Base-by-base conservation (phyloP, 2,329 filamentous ascomycete genomes). In the Coniochaeta hoffmannii region DNA sequence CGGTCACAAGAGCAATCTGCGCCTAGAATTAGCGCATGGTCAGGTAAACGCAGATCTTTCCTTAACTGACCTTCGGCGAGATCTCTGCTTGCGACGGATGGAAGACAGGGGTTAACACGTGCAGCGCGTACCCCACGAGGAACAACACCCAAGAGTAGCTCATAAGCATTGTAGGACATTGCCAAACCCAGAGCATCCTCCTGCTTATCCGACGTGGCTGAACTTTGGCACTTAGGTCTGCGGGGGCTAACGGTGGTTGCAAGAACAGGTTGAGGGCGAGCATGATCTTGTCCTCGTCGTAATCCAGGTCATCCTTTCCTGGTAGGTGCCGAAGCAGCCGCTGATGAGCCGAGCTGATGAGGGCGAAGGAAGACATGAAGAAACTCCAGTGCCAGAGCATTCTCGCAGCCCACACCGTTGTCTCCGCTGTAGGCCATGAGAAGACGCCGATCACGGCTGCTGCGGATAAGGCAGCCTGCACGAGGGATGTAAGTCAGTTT, bases 361-460 rank as follows among this genome's bases (percentile, higher is more conserved):
- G 38, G 17, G 53, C 14, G 28, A 55, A 55, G 38, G 26, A 50
- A 12, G 53, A 55, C 17, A 49, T 31, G 53, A 55, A 55, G 24
- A 55, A 35, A 22, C 53, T 55, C 53, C 53, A 55, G 41, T 55
- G 46, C 53, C 38, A 55, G 36, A 55, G 53, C 53, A 55, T 55
- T 19, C 49, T 55, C 9, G 53, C 38, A 15, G 35, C 41, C 53
- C 53, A 55, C 22, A 55, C 32, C 5, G 53, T 50, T 26, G 22
- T 35, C 22, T 50, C 53, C 12, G 53, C 32, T 26, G 31, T 35
- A 22, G 53, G 53, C 53, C 53, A 55, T 9, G 53, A 55, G 24
- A 55, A 55, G 41, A 55, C 53, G 28, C 53, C 53, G 30, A 55
- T 35, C 8, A 55, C 53, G 8, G 53, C 53, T 28, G 53, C 53